phyloP scores from a whole-genome alignment of 306 rosid genomes.

The Prinsepia uniflora region DNA sequence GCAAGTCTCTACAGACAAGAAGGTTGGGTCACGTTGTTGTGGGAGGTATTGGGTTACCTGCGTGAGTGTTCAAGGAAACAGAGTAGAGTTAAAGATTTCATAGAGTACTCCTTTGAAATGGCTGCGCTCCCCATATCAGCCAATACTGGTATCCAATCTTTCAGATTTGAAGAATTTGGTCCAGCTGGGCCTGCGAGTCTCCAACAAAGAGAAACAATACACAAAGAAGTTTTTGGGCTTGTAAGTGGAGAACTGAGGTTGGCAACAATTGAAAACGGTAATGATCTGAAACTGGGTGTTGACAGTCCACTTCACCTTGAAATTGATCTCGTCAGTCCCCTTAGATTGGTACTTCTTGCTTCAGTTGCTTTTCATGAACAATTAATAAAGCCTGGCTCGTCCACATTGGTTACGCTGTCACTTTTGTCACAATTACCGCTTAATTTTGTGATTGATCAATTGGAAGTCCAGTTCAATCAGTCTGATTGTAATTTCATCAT shows the following conservation, averaged over 20 bases:
- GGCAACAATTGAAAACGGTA: constrained; percentile 36
- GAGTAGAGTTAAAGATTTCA: constrained; percentile 56
- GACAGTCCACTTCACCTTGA: constrained; percentile 69
- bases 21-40: constrained; percentile 88
- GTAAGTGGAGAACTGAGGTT: constrained; percentile 42
- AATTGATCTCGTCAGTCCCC: constrained; percentile 91
- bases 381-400: constrained; percentile 62
- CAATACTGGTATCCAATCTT: constrained; percentile 46
- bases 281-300: constrained; percentile 44
- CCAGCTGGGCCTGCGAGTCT: constrained; percentile 77
- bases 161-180: constrained; percentile 53
- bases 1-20: constrained; percentile 89
- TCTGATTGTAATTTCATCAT: constrained; percentile 70
- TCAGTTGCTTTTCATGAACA: constrained; percentile 95
- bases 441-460: constrained; percentile 60
- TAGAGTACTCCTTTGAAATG: constrained; percentile 96
- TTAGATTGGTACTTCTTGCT: constrained; percentile 81
- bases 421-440: constrained; percentile 77
- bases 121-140: constrained; percentile 79
- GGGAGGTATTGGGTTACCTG: constrained; percentile 89
- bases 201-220: constrained; percentile 63
- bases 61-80: constrained; percentile 77
- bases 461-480: constrained; percentile 92
- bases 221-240: constrained; percentile 70
- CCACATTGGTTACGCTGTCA: constrained; percentile 63